Evolutionary conservation across 2,329 filamentous ascomycete species (phyloP).

Genomic region (Nemania sp.): DNA sequence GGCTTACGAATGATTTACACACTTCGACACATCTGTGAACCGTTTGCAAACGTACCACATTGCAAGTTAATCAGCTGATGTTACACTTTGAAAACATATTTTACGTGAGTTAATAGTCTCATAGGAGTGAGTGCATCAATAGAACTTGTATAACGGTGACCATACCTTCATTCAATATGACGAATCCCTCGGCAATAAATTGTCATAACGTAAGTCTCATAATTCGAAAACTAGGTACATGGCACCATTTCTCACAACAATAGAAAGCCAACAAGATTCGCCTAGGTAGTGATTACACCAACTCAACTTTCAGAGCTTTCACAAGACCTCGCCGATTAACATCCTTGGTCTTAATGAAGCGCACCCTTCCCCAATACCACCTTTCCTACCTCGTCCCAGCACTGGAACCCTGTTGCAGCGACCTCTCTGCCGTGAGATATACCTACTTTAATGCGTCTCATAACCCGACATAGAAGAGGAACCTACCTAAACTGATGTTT

Average conservation of each 20-base stretch:
- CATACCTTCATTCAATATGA: background rate
- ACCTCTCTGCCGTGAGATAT: background rate
- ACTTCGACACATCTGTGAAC: background rate
- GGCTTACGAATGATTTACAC: slow-evolving; percentile 11
- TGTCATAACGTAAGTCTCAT: background rate
- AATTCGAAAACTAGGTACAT: no score
- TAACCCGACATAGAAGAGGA: background rate
- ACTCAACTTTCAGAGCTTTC: no score
- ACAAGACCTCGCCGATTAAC: slow-evolving; percentile 1
- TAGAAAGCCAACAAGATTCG: background rate
- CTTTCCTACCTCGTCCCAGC: background rate
- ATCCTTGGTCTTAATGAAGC: slow-evolving; percentile 4
- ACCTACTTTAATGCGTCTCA: slow-evolving; percentile 1
- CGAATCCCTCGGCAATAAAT: background rate
- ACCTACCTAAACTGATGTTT: no score
- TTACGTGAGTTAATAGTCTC: slow-evolving; percentile 12
- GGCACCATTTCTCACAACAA: background rate
- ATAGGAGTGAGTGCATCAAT: background rate
- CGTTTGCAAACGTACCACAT: background rate
- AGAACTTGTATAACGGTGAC: background rate
- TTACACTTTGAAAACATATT: slow-evolving; percentile 15
- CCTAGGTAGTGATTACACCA: no score
- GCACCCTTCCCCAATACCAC: slow-evolving; percentile 10
- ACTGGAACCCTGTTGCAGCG: slow-evolving; percentile 7
- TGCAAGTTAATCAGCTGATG: background rate